Evolutionary conservation across 306 rosid species (phyloP).

Genomic region (Delonix regia): DNA sequence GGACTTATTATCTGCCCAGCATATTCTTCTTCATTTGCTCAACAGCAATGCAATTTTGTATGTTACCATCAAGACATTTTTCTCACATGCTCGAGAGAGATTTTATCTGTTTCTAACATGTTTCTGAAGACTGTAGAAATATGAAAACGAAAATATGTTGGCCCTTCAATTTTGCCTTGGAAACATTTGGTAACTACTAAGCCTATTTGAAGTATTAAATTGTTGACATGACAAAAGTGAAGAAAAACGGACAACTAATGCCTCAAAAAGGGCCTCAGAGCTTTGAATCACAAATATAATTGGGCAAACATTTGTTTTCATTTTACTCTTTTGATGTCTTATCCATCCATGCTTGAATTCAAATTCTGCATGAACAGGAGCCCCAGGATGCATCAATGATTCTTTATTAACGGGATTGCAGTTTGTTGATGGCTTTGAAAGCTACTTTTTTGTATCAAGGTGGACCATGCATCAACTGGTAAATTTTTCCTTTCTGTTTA

Average conservation of each 20-base stretch:
- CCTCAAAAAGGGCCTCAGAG: conserved; percentile 15
- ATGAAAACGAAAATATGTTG: conserved; percentile 20
- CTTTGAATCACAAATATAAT: conserved; percentile 19
- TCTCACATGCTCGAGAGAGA: background rate
- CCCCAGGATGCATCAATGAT: conserved; percentile 92
- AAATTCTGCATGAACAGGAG: conserved; percentile 69
- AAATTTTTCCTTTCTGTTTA: conserved; percentile 41
- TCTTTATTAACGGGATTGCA: conserved; percentile 87
- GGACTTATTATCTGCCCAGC: background rate
- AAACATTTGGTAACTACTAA: background rate
- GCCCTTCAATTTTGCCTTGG: conserved; percentile 2
- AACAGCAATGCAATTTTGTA: background rate
- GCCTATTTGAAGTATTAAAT: conserved; percentile 13
- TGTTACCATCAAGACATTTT: background rate
- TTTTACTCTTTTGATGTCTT: conserved; percentile 13
- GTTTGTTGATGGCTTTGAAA: conserved; percentile 86
- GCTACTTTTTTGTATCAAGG: conserved; percentile 83
- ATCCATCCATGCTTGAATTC: conserved; percentile 35
- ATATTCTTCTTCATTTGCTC: background rate
- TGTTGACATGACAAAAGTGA: conserved; percentile 21
- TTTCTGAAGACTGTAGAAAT: conserved; percentile 24
- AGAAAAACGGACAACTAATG: conserved; percentile 7
- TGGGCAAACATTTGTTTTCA: conserved; percentile 21
- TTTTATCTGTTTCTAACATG: conserved; percentile 11
- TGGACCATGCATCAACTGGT: conserved; percentile 99